Percentiles rank a stretch among this genome's conserved stretches.
Conservation (phyloP, 805 yeast genomes). For the Metschnikowia matae region DNA sequence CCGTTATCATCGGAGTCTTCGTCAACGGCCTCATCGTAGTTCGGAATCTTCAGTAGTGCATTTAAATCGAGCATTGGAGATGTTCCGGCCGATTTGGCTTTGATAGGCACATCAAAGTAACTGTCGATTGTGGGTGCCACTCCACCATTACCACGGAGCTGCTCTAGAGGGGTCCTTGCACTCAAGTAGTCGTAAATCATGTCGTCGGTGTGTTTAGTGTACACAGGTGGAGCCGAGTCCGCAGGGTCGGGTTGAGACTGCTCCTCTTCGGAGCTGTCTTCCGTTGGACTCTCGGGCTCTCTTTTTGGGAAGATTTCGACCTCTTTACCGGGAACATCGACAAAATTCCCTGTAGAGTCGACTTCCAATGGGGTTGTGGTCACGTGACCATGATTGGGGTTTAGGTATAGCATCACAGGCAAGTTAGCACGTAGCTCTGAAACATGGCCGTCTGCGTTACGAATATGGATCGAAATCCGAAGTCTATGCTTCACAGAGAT, state of each 20-base stretch:
- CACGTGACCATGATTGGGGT: constrained; percentile 37
- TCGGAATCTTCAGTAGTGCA: constrained; percentile 31
- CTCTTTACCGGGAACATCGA: constrained; percentile 23
- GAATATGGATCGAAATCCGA: constrained; percentile 40
- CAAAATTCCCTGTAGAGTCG: constrained; percentile 26
- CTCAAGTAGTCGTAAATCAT: constrained; percentile 33
- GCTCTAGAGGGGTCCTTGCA: constrained; percentile 36
- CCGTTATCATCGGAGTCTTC: constrained; percentile 28
- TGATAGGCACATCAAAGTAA: constrained; percentile 31
- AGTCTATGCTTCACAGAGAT: constrained; percentile 45
- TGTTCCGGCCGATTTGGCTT: constrained; percentile 5
- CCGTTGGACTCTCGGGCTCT: constrained; percentile 13
- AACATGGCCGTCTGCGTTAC: constrained; percentile 47
- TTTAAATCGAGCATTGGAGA: constrained; percentile 23
- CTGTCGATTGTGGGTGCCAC: constrained; percentile 20
- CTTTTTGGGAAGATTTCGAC: constrained; percentile 25
- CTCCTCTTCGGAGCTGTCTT: constrained; percentile 5
- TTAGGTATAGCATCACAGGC: constrained; percentile 43
- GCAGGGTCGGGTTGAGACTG: constrained; percentile 20
- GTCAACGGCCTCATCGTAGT: constrained; percentile 38
- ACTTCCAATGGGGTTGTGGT: constrained; percentile 32
- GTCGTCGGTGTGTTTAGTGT: constrained; percentile 37
- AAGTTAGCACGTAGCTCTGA: constrained; percentile 51
- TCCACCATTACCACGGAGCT: constrained; percentile 22
- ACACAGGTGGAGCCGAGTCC: constrained; percentile 42